A percentile compares a stretch with the other conserved stretches of the same genome.
Evolutionary conservation across 805 yeast species (phyloP).

Genomic region (Candida incommunis): DNA sequence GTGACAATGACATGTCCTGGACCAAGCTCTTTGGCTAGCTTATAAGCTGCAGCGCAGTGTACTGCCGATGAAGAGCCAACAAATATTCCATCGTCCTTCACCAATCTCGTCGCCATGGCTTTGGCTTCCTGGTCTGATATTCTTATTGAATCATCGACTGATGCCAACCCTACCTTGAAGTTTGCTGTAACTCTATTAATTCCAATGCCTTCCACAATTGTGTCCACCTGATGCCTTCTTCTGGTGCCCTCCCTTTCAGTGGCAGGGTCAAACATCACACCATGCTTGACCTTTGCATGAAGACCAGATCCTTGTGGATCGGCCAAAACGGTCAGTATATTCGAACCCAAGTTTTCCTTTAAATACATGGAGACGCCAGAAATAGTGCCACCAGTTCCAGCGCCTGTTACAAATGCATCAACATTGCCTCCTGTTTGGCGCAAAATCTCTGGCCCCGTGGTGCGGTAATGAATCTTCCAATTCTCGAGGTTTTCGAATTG

Average conservation of each 20-base stretch:
- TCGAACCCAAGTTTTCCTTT: constrained; percentile 30
- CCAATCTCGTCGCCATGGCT: constrained; percentile 74
- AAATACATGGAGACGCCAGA: constrained; percentile 77
- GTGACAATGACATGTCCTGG: constrained; percentile 64
- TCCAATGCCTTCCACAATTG: constrained; percentile 88
- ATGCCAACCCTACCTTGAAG: constrained; percentile 53
- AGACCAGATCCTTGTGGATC: constrained; percentile 97
- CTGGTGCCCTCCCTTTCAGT: constrained; percentile 89
- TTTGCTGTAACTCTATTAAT: constrained; percentile 75
- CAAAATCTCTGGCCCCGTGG: constrained; percentile 93
- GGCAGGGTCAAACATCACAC: constrained; percentile 75
- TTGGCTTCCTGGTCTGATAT: constrained; percentile 73
- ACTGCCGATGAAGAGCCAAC: constrained; percentile 91
- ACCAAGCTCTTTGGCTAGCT: constrained; percentile 35
- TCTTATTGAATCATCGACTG: constrained; percentile 64
- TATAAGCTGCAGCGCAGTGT: constrained; percentile 79
- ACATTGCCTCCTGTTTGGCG: constrained; percentile 48
- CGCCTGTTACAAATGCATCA: constrained; percentile 76
- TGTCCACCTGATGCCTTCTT: constrained; percentile 92
- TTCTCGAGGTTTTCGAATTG: constrained; percentile 90
- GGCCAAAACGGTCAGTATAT: constrained; percentile 49
- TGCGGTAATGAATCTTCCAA: constrained; percentile 68
- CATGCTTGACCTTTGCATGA: constrained; percentile 67
- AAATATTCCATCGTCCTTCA: constrained; percentile 76
- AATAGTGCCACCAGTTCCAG: constrained; percentile 96